Evolutionary conservation across 2,329 filamentous ascomycete genomes (phyloP).

Genomic region (Aspergillus quadricinctus): DNA sequence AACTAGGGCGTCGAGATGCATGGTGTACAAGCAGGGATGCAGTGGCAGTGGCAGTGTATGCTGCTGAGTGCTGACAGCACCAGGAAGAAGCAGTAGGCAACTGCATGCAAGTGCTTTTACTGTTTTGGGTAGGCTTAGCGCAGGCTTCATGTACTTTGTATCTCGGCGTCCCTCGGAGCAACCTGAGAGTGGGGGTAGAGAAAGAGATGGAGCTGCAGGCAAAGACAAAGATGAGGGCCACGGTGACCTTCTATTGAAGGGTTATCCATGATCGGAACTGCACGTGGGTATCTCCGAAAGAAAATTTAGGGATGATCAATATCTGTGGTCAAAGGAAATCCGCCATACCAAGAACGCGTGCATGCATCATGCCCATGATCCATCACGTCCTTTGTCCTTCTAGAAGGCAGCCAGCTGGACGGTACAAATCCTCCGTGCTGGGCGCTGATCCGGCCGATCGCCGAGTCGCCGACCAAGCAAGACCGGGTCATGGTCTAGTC

Average conservation of each 20-base stretch:
- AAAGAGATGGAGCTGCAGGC: neutral
- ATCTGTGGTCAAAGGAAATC: neutral
- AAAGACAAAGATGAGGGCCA: too few species aligned
- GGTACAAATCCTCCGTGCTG: neutral
- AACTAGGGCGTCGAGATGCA: neutral
- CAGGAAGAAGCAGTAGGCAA: neutral
- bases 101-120: neutral
- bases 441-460: neutral
- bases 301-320: neutral
- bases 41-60: neutral
- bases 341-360: neutral
- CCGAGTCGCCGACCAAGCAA: neutral
- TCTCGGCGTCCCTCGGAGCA: neutral
- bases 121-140: neutral
- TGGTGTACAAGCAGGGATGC: neutral
- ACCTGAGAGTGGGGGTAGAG: too few species aligned
- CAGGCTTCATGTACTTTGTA: neutral
- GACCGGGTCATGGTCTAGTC: neutral
- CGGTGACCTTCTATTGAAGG: neutral
- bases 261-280: neutral
- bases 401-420: neutral
- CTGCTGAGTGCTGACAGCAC: neutral
- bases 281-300: too few species aligned
- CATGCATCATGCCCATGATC: neutral
- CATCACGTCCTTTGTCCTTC: neutral